A percentile compares a stretch with the other conserved stretches of the same genome.
Evolutionary conservation across 306 rosid species (phyloP).

Genomic region (cucumber (Cucumis sativus)): Cucumber_9930_V3 NC_026655.2:21748501-21749000

Average conservation of each 20-base stretch:
- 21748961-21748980: not conserved
- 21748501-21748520: too few species aligned
- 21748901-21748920: not conserved
- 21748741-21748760: not conserved
- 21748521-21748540: too few species aligned
- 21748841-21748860: not conserved
- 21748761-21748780: not conserved
- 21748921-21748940: not conserved
- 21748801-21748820: not conserved
- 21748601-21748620: not conserved
- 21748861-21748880: not conserved
- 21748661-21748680: not conserved
- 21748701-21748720: not conserved
- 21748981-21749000: slow-evolving; percentile 5
- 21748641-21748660: not conserved
- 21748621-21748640: not conserved
- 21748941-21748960: not conserved
- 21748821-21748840: not conserved
- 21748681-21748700: not conserved
- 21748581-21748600: not conserved
- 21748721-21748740: not conserved
- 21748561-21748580: not conserved
- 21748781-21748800: not conserved
- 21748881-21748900: not conserved
- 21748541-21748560: too few species aligned